Conservation (phyloP, 768 basidiomycete species). For the Termitomyces sp. region DNA sequence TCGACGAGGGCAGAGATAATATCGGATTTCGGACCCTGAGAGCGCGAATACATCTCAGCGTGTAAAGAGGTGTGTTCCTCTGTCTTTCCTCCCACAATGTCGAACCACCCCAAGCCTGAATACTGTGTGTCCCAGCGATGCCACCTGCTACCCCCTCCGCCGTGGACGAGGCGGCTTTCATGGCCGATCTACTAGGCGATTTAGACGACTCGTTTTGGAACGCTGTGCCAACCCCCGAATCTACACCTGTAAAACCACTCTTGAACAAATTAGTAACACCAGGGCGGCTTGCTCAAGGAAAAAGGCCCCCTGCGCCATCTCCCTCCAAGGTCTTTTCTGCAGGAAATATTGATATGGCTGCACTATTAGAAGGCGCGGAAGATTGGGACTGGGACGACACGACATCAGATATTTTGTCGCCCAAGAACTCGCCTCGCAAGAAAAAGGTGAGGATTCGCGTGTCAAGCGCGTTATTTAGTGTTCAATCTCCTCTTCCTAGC, state of each 20-base stretch:
- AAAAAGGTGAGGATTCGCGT: constrained; percentile 14
- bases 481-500: background rate
- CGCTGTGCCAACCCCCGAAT: constrained; percentile 30
- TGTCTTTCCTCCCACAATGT: background rate
- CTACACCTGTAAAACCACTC: constrained; percentile 19
- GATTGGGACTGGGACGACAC: constrained; percentile 66
- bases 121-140: constrained; percentile 18
- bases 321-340: constrained; percentile 20
- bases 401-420: constrained; percentile 42
- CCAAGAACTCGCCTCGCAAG: constrained; percentile 36
- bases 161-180: constrained; percentile 53
- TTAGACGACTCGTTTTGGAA: constrained; percentile 51
- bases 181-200: constrained; percentile 26
- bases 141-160: constrained; percentile 26
- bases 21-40: background rate
- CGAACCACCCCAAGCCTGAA: background rate
- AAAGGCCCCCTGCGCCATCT: constrained; percentile 7
- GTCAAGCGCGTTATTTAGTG: background rate
- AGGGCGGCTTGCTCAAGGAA: constrained; percentile 8
- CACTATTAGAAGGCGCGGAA: constrained; percentile 60
- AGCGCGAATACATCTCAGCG: background rate
- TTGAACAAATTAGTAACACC: constrained; percentile 10
- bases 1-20: too few species aligned
- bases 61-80: background rate
- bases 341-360: constrained; percentile 36